Conservation (phyloP, 2,329 filamentous ascomycete genomes). For the Dactylonectria macrodidyma region DNA sequence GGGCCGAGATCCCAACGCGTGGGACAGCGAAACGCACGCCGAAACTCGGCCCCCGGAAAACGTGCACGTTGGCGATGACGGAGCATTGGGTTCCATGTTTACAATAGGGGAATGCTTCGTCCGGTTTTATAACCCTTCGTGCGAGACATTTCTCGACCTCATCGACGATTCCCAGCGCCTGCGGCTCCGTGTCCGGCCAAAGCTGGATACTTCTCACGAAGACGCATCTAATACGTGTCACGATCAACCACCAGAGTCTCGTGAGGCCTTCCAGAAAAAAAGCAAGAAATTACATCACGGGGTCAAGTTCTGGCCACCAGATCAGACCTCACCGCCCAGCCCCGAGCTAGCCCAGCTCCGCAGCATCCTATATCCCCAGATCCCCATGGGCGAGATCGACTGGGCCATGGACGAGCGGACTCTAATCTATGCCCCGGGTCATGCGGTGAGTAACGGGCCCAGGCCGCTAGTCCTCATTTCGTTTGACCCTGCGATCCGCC, state of each 20-base stretch:
- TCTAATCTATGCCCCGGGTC: conserved; percentile 58
- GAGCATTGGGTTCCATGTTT: conserved; percentile 57
- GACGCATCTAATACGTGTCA: neutral
- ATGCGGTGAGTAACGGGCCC: conserved; percentile 26
- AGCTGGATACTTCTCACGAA: conserved; percentile 9
- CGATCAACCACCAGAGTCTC: neutral
- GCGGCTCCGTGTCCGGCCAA: conserved; percentile 57
- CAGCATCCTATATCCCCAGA: conserved; percentile 54
- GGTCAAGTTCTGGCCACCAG: conserved; percentile 45
- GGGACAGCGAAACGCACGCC: conserved; percentile 54
- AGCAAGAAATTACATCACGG: neutral
- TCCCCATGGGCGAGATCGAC: conserved; percentile 53
- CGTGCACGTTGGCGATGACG: conserved; percentile 66
- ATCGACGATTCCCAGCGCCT: conserved; percentile 57
- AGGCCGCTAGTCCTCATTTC: conserved; percentile 47
- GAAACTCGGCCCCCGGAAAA: conserved; percentile 34
- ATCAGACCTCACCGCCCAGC: conserved; percentile 14
- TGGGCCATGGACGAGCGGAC: conserved; percentile 63
- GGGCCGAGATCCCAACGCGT: conserved; percentile 33
- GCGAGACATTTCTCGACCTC: conserved; percentile 72
- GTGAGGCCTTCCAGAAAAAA: neutral
- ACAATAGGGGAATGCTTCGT: conserved; percentile 69
- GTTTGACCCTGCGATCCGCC: conserved; percentile 49
- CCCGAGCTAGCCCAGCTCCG: conserved; percentile 45
- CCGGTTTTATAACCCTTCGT: conserved; percentile 67